Base-by-base conservation (phyloP, 2,329 filamentous ascomycete genomes). In the Capronia epimyces region DNA sequence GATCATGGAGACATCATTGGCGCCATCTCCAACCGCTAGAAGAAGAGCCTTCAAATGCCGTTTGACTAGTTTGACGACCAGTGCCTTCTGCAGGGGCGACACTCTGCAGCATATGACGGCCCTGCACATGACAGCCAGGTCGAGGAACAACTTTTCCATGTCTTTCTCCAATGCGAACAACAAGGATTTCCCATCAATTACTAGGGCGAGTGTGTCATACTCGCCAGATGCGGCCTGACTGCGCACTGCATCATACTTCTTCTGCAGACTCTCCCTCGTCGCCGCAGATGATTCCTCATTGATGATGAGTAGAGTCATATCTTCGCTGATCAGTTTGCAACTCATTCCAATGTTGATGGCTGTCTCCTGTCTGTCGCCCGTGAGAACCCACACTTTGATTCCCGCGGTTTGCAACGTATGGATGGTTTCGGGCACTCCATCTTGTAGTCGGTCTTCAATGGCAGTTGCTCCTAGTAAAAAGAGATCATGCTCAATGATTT, bases 291-390 rank as follows among this genome's bases (percentile, higher is more conserved):
- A 79, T 62, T 97, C 90, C 66, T 98, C 93, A 64, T 98, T 98
- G 64, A 98, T 80, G 62, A 98, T 96, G 48, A 98, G 75, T 9
- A 98, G 78, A 65, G 93, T 95, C 93, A 98, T 98, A 63, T 98
- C 94, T 70, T 98, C 93, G 60, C 89, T 95, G 54, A 98, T 88
- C 43, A 98, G 79, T 72, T 97, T 97, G 73, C 93, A 98, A 67
- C 89, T 96, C 93, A 98, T 98, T 58, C 94, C 93, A 60, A 98
- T 98, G 68, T 98, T 98, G 79, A 98, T 98, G 50, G 93, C 93
- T 22, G 93, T 98, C 70, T 98, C 93, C 71, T 98, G 94, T 63
- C 93, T 82, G 74, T 98, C 93, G 62, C 93, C 93, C 32, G 93
- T 98, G 68, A 98, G 71, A 16, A 98, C 93, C 93, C 93, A 98